Conservation (phyloP, 257 asterid species). For the Rubia yunnanensis region DNA sequence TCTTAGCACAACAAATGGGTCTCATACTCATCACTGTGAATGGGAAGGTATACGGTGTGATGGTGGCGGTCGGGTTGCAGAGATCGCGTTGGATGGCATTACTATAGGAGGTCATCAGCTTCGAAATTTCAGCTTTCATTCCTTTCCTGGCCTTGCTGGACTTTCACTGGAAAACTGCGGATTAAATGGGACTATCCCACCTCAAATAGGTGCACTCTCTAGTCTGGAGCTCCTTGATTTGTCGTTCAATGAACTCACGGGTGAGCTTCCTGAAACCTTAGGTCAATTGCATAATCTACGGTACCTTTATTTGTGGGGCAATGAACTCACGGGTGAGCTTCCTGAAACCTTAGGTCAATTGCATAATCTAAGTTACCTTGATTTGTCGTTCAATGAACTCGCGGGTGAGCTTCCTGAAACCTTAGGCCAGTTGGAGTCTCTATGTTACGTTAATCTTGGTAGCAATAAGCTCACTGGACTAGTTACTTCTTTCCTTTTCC, state of each 20-base stretch:
- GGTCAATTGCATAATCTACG: no score
- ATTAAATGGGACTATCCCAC: background rate
- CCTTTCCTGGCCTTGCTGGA: background rate
- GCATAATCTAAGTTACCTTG: background rate
- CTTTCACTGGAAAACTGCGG: background rate
- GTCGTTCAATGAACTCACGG: no score
- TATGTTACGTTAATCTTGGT: no score
- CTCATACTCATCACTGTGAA: background rate
- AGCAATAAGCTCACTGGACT: background rate
- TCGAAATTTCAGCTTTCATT: constrained; percentile 1
- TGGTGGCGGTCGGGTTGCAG: background rate
- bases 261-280: no score
- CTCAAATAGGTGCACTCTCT: background rate
- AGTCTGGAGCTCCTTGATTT: background rate
- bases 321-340: no score
- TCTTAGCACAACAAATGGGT: background rate
- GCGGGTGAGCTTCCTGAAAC: no score
- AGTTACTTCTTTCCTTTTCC: background rate
- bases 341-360: no score
- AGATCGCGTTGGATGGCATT: background rate
- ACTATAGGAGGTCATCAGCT: background rate
- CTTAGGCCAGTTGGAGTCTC: no score
- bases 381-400: no score
- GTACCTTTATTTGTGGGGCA: no score
- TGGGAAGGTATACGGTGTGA: background rate